These are phyloP conservation scores for Gastrolobium villosum DNA, from an alignment of 306 rosid genomes.

Conservation along the genomic window DNA sequence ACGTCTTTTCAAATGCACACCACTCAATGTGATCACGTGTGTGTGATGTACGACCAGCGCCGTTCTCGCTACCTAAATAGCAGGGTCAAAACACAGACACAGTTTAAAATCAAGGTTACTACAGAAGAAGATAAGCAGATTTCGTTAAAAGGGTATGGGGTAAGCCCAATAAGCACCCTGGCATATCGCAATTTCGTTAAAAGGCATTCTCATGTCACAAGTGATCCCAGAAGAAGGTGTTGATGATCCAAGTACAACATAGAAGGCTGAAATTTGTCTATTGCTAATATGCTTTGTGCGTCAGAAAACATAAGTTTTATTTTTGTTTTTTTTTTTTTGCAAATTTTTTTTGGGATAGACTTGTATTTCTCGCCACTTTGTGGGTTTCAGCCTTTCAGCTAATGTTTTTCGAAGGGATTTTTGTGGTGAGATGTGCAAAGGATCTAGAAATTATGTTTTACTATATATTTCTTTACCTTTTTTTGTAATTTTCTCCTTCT, in stretches of 20 bases:
- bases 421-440: too few relatives aligned
- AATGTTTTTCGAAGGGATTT: too few relatives aligned
- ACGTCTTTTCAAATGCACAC: background rate
- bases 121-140: too few relatives aligned
- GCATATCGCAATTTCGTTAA: background rate
- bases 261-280: slow-evolving; percentile 30
- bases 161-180: background rate
- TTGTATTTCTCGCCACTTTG: too few relatives aligned
- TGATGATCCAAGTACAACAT: slow-evolving; percentile 43
- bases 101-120: slow-evolving; percentile 7
- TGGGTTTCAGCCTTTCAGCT: too few relatives aligned
- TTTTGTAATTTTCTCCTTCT: too few relatives aligned
- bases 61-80: slow-evolving; percentile 17
- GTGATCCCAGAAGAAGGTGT: slow-evolving; percentile 46
- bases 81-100: background rate
- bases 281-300: slow-evolving; percentile 44
- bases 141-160: slow-evolving; percentile 9
- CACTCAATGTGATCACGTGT: background rate
- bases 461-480: too few relatives aligned
- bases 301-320: slow-evolving; percentile 47
- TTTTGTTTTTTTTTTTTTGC: too few relatives aligned
- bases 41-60: slow-evolving; percentile 4
- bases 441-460: too few relatives aligned
- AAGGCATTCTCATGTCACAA: slow-evolving; percentile 36
- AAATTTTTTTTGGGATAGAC: too few relatives aligned